Conservation (phyloP, 345 rosid genomes). For the Gossypium rotundifolium region DNA sequence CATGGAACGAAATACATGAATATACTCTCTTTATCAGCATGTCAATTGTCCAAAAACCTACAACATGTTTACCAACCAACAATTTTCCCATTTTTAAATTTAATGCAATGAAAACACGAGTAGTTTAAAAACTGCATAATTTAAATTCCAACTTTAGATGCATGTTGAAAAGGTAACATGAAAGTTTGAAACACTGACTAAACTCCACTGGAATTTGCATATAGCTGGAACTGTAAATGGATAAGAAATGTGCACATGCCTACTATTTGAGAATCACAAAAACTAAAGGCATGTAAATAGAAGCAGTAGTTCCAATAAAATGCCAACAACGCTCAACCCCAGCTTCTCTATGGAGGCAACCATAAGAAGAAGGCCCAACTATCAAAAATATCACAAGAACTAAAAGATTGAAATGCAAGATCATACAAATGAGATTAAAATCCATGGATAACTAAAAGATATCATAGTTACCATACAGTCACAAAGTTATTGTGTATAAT, state of each 20-base stretch:
- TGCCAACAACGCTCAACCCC: background rate
- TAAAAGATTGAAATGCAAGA: background rate
- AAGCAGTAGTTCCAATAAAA: background rate
- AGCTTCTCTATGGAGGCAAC: background rate
- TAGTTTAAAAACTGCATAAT: too few relatives aligned
- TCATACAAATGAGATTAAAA: background rate
- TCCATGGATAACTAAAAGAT: background rate
- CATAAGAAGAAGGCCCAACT: background rate
- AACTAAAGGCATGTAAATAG: background rate
- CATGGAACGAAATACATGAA: too few relatives aligned
- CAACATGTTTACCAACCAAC: background rate
- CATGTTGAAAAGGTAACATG: too few relatives aligned
- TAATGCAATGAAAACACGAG: too few relatives aligned
- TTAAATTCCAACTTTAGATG: background rate
- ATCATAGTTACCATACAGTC: background rate
- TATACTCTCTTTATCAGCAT: too few relatives aligned
- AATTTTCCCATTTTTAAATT: background rate
- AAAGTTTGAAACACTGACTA: background rate
- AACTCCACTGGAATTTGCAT: background rate
- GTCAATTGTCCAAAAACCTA: background rate
- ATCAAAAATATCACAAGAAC: background rate
- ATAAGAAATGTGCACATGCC: background rate
- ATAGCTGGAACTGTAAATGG: background rate
- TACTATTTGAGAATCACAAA: background rate
- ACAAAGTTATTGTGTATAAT: background rate